A percentile compares a stretch with the other conserved stretches of the same genome.
phyloP scores from a whole-genome alignment of 2,329 filamentous ascomycete genomes.

The Penicillium crustosum region DNA sequence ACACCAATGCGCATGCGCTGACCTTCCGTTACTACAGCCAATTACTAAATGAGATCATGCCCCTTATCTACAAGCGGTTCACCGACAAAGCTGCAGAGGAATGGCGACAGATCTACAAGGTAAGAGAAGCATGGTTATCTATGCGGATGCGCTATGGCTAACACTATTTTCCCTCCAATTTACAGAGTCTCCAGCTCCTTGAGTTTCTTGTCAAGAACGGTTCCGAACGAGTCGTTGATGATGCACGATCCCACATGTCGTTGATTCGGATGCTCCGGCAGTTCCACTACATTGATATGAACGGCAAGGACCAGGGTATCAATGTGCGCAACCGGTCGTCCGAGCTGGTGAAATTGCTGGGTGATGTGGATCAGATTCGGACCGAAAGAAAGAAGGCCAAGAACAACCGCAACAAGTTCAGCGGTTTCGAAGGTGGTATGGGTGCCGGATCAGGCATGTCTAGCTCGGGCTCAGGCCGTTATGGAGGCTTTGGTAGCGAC shows the following conservation, averaged over 20 bases:
- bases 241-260: conserved; percentile 90
- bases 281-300: conserved; percentile 93
- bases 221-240: conserved; percentile 94
- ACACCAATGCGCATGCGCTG: conserved; percentile 15
- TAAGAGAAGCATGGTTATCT: conserved; percentile 34
- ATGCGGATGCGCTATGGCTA: neutral
- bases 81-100: conserved; percentile 98
- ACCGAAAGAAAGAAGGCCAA: conserved; percentile 81
- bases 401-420: conserved; percentile 88
- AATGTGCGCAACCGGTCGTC: conserved; percentile 97
- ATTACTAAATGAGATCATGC: conserved; percentile 98
- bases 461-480: conserved; percentile 62
- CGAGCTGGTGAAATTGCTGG: conserved; percentile 88
- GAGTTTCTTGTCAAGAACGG: conserved; percentile 98
- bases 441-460: conserved; percentile 58
- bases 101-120: conserved; percentile 99
- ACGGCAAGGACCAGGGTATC: conserved; percentile 97
- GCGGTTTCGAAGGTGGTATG: conserved; percentile 82
- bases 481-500: conserved; percentile 90
- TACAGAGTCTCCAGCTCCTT: conserved; percentile 76
- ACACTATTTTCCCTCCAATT: neutral
- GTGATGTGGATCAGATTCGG: conserved; percentile 63
- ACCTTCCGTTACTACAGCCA: conserved; percentile 59
- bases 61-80: conserved; percentile 99
- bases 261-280: conserved; percentile 97